phyloP scores from a whole-genome alignment of 2,329 filamentous ascomycete genomes.

The Verticillium longisporum region DNA sequence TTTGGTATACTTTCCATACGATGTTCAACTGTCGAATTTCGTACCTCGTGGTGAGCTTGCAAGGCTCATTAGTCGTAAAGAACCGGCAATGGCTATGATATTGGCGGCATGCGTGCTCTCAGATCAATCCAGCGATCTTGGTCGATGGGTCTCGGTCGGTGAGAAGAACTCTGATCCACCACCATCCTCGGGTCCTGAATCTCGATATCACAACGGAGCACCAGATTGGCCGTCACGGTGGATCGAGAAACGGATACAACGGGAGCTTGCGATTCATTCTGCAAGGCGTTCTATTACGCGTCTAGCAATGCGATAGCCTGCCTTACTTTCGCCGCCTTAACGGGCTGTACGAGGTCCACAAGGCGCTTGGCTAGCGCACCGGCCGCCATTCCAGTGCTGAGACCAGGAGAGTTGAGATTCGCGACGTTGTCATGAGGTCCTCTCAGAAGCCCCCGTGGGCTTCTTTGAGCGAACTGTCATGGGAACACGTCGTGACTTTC shows the following conservation, averaged over 20 bases:
- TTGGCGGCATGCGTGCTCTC: not conserved
- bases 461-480: too few relatives aligned
- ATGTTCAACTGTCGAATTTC: not conserved
- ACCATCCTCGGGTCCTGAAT: not conserved
- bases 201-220: not conserved
- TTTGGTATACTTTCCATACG: not conserved
- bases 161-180: not conserved
- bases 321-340: not conserved
- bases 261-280: not conserved
- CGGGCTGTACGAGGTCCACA: not conserved
- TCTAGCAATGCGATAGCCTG: not conserved
- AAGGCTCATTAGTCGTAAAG: not conserved
- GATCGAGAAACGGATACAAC: not conserved
- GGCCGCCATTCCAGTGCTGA: not conserved
- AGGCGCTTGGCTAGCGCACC: not conserved
- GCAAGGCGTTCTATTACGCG: not conserved
- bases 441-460: not conserved
- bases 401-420: not conserved
- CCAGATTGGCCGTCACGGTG: not conserved
- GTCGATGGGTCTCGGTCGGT: too few relatives aligned
- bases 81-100: not conserved
- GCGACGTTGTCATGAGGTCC: not conserved
- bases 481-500: not conserved
- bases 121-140: not conserved
- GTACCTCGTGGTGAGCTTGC: not conserved